Conservation (phyloP, 2,329 filamentous ascomycete species). For the Pseudocercospora eumusae region DNA sequence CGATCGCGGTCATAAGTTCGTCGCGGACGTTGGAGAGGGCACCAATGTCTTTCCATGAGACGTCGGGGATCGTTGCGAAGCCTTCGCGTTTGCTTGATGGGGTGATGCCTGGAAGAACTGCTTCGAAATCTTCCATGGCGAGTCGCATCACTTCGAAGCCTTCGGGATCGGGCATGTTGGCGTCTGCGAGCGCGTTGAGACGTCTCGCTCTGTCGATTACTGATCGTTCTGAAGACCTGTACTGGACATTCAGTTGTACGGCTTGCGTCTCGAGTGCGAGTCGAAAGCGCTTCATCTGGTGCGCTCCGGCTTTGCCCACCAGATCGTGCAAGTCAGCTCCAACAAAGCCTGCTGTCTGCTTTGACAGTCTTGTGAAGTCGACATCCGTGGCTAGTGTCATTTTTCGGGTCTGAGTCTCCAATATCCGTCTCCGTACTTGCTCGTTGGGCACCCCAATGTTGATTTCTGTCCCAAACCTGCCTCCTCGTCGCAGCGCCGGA, state of each 20-base stretch:
- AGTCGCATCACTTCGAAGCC: constrained; percentile 60
- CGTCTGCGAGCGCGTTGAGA: constrained; percentile 50
- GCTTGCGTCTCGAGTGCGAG: constrained; percentile 50
- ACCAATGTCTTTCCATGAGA: constrained; percentile 90
- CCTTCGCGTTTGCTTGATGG: constrained; percentile 87
- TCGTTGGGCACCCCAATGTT: constrained; percentile 84
- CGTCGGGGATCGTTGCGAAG: constrained; percentile 89
- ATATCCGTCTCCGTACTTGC: constrained; percentile 72
- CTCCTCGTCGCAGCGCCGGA: constrained; percentile 70
- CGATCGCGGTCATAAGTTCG: constrained; percentile 80
- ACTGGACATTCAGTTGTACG: constrained; percentile 36
- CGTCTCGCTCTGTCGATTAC: constrained; percentile 23
- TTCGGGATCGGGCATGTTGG: constrained; percentile 50
- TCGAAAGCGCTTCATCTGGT: constrained; percentile 63
- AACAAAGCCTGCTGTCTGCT: constrained; percentile 87
- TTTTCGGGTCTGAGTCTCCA: constrained; percentile 69
- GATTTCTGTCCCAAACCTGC: constrained; percentile 79
- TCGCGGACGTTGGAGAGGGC: constrained; percentile 77
- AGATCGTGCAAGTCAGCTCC: constrained; percentile 81
- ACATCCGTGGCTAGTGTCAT: constrained; percentile 67
- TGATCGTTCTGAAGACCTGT: constrained; percentile 44
- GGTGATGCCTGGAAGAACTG: constrained; percentile 72
- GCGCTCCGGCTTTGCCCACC: constrained; percentile 64
- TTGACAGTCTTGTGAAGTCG: constrained; percentile 72
- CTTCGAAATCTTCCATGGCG: constrained; percentile 68